Conservation (phyloP, 768 basidiomycete genomes). For the Macrolepiota fuliginosa region DNA sequence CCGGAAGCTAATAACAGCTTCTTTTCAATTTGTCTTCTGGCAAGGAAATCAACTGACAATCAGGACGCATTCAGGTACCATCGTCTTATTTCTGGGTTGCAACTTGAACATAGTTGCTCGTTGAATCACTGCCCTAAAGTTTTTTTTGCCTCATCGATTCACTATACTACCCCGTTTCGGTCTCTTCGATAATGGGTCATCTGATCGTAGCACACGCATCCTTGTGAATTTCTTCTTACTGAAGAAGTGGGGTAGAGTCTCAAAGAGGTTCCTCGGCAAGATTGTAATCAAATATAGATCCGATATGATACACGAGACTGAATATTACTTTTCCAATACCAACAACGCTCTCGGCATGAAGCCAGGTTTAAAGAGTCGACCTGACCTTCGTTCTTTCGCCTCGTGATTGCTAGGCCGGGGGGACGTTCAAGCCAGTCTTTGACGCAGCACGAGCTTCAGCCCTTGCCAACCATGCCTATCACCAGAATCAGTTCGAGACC, state of each 20-base stretch:
- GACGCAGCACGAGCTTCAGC: conserved; percentile 1
- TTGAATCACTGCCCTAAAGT: no score
- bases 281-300: background rate
- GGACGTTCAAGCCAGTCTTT: background rate
- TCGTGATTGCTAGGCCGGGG: background rate
- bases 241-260: background rate
- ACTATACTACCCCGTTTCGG: background rate
- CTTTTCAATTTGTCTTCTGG: background rate
- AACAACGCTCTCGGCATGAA: no score
- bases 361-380: background rate
- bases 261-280: background rate
- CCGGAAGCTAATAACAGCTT: background rate
- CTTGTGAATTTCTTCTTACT: no score
- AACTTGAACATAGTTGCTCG: no score
- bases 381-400: background rate
- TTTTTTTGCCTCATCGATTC: no score
- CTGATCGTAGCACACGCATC: no score
- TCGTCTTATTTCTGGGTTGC: no score
- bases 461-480: conserved; percentile 23
- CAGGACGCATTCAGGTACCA: background rate
- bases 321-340: background rate
- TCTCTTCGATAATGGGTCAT: background rate
- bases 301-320: background rate
- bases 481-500: background rate
- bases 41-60: background rate